Evolutionary conservation across 805 yeast genomes (phyloP).

Genomic region (Myxozyma lipomycoides): DNA sequence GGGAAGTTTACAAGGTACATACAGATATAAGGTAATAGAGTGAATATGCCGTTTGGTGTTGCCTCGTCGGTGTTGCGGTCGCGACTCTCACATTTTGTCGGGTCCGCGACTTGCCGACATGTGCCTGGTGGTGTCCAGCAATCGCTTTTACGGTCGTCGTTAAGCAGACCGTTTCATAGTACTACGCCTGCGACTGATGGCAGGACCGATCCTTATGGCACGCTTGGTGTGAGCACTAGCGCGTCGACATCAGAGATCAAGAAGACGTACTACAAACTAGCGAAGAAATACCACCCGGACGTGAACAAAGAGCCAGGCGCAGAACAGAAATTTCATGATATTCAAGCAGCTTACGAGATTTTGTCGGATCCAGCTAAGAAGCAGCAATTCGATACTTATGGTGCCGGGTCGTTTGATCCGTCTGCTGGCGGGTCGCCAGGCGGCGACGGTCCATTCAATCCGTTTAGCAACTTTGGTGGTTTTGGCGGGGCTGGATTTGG

Average conservation of each 20-base stretch:
- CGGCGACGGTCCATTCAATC: constrained; percentile 48
- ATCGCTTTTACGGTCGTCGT: no score
- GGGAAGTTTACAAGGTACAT: no score
- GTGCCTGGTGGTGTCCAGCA: no score
- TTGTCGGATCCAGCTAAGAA: constrained; percentile 52
- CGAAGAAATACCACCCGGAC: constrained; percentile 94
- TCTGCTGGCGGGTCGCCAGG: constrained; percentile 49
- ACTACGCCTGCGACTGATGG: constrained; percentile 35
- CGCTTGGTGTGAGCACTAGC: constrained; percentile 66
- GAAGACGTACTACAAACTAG: constrained; percentile 88
- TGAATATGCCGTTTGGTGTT: not conserved
- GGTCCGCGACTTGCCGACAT: no score
- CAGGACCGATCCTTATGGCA: constrained; percentile 73
- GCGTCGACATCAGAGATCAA: constrained; percentile 85
- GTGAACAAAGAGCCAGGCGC: constrained; percentile 88
- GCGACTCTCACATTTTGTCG: not conserved
- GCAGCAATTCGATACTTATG: constrained; percentile 86
- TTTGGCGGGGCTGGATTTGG: constrained; percentile 45
- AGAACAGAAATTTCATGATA: constrained; percentile 81
- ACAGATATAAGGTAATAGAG: no score
- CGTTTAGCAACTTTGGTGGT: constrained; percentile 51
- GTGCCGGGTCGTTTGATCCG: constrained; percentile 75
- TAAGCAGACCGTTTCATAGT: constrained; percentile 44
- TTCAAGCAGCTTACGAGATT: constrained; percentile 92
- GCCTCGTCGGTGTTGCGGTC: not conserved